Evolutionary conservation across 1,284 basidiomycete species (phyloP), one percentile per base, ranked within the genome.

Genomic region (Ceratobasidium sp.): DNA sequence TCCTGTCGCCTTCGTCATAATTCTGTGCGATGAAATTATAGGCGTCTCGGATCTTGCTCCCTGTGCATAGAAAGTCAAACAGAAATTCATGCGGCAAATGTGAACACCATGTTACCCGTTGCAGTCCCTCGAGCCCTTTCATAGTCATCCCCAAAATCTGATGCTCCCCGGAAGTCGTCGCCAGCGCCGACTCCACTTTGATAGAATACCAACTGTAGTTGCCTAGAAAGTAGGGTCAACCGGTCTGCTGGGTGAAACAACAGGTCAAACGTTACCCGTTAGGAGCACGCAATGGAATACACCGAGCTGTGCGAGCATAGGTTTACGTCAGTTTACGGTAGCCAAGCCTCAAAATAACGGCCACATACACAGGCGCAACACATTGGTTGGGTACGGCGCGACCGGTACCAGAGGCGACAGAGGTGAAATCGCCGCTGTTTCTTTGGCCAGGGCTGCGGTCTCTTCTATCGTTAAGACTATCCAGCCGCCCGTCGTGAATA

Each of bases 1-100:
- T 71, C 51, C 62, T 71, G 61, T 70, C 76, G 1, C 76, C 76
- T 1, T 61, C 62, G 4, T 13, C 25, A 40, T 77, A 77, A 43
- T 77, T 77, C 46, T 78, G 77, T 8, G 77, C 77, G 22, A 78
- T 76, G 22, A 76, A 78, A 22, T 76, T 76, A 32, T 78, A 78
- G 0, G 75, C 77, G 52, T 78, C 77, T 52, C 71, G 76, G 25
- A 78, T 74, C 40, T 78, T 78, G 34, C 65, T 61, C 25, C 76
- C 77, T 78, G 46, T 9, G 13, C 29, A n/a, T 25, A 19, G 40
- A 25, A 52, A 57, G 17, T n/a, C 37, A 22, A 34, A 22, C 1
- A 7, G 7, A 19, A 19, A 70, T 34, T 43, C 37, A 51, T 25
- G 76, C 29, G 19, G 76, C 34, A 25, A 9, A 15, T 7, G 13